Evolutionary conservation across 495 filamentous ascomycete species (phyloP).

Genomic region (Mycothermus thermophilus): DNA sequence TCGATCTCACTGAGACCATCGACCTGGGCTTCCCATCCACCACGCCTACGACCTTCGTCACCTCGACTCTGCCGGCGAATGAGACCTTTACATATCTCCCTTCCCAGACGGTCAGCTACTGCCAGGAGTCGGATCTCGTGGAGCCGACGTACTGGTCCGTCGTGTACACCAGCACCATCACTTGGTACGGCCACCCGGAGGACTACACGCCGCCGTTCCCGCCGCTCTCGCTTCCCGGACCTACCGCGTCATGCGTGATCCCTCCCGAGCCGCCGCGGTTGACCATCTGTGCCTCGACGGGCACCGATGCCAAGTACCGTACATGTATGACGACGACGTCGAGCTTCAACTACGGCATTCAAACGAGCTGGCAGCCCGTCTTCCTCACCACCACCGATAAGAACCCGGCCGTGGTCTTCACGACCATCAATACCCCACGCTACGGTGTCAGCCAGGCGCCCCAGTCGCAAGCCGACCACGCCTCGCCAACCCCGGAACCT

Average conservation of each 20-base stretch:
- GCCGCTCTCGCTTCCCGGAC: constrained; percentile 21
- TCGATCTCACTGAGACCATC: background rate
- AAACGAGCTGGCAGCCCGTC: constrained; percentile 11
- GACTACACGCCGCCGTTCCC: constrained; percentile 32
- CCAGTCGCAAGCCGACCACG: constrained; percentile 13
- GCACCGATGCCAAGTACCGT: constrained; percentile 12
- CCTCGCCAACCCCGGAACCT: constrained; percentile 2
- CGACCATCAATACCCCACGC: constrained; percentile 23
- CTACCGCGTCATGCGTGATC: constrained; percentile 20
- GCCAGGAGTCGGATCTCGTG: constrained; percentile 7
- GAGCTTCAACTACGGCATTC: constrained; percentile 8
- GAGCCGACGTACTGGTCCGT: constrained; percentile 22
- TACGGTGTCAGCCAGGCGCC: constrained; percentile 26
- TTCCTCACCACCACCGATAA: constrained; percentile 34
- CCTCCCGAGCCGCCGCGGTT: constrained; percentile 16
- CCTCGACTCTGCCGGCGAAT: constrained; percentile 4
- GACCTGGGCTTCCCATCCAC: constrained; percentile 1
- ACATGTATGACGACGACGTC: constrained; percentile 14
- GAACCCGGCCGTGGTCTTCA: constrained; percentile 33
- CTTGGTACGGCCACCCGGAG: constrained; percentile 28
- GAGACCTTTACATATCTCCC: constrained; percentile 3
- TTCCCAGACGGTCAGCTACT: constrained; percentile 6
- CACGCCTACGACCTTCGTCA: constrained; percentile 1
- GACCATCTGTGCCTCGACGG: constrained; percentile 25
- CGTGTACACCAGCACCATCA: constrained; percentile 31